Evolutionary conservation across 2,329 filamentous ascomycete genomes (phyloP), one percentile per base, ranked within the genome.

Genomic region (Dryadomyces quercivorus): DNA sequence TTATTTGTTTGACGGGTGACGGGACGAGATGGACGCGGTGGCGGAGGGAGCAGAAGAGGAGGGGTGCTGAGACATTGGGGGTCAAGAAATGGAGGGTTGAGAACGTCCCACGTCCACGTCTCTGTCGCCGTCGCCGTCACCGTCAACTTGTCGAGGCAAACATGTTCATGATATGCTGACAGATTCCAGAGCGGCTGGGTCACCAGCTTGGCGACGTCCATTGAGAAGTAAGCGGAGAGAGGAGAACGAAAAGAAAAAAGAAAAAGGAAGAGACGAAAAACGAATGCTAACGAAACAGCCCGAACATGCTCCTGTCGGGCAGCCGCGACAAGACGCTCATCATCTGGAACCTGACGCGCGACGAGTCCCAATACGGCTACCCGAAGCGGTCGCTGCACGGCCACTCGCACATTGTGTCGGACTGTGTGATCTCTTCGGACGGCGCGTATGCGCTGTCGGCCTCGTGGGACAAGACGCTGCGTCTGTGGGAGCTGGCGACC

Each of bases 371-470:
- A 72, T 98, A 97, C 82, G 93, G 93, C 68, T 95, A 95, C 83
- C 93, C 93, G 71, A 97, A 98, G 85, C 86, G 93, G 78, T 94
- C 89, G 72, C 90, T 98, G 66, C 86, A 94, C 79, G 93, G 93
- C 70, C 93, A 98, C 84, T 96, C 91, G 63, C 93, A 98, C 86
- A 98, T 98, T 75, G 91, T 98, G 72, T 97, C 93, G 75, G 93
- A 98, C 86, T 97, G 93, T 79, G 93, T 98, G 66, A 98, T 98
- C 83, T 97, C 92, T 71, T 97, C 93, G 64, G 93, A 98, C 75
- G 93, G 93, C 74, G 92, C 93, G 72, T 98, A 98, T 76, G 93
- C 93, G 71, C 88, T 98, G 69, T 97, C 93, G 67, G 87, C 92
- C 65, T 97, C 93, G 62, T 98, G 93, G 93, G 93, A 98, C 81